phyloP scores from a whole-genome alignment of 345 rosid species.

The Aegle marmelos region DNA sequence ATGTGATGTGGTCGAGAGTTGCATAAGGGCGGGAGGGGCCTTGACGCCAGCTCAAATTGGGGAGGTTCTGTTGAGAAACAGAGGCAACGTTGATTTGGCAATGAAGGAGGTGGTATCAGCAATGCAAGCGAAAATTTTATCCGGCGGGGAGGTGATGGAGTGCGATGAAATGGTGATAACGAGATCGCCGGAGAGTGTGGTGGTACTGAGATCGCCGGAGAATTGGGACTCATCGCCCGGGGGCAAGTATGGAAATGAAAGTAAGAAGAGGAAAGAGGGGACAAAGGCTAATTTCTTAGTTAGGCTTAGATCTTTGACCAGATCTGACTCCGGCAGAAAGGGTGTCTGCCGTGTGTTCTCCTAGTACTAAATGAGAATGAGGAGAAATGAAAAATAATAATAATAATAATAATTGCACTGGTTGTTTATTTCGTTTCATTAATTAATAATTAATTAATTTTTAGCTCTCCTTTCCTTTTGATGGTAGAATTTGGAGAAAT shows the following conservation, averaged over 20 bases:
- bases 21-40: constrained; percentile 39
- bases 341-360: constrained; percentile 9
- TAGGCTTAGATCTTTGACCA: constrained; percentile 44
- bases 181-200: constrained; percentile 42
- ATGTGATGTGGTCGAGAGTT: constrained; percentile 39
- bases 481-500: no score
- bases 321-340: constrained; percentile 36
- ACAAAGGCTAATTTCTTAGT: constrained; percentile 29
- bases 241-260: constrained; percentile 16
- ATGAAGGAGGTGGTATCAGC: constrained; percentile 39
- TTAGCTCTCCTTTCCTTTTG: no score
- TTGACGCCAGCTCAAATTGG: constrained; percentile 48
- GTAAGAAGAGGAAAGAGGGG: constrained; percentile 25
- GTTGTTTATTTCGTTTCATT: not conserved
- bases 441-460: no score
- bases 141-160: constrained; percentile 18
- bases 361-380: not conserved
- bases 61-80: constrained; percentile 38
- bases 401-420: not conserved
- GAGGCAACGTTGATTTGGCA: constrained; percentile 38
- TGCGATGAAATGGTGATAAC: constrained; percentile 24
- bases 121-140: constrained; percentile 32
- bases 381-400: not conserved
- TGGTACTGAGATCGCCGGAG: constrained; percentile 35
- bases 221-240: constrained; percentile 34